These are phyloP conservation scores for Mycena haematopus DNA, from an alignment of 768 basidiomycete species.

Conservation along the genomic window DNA sequence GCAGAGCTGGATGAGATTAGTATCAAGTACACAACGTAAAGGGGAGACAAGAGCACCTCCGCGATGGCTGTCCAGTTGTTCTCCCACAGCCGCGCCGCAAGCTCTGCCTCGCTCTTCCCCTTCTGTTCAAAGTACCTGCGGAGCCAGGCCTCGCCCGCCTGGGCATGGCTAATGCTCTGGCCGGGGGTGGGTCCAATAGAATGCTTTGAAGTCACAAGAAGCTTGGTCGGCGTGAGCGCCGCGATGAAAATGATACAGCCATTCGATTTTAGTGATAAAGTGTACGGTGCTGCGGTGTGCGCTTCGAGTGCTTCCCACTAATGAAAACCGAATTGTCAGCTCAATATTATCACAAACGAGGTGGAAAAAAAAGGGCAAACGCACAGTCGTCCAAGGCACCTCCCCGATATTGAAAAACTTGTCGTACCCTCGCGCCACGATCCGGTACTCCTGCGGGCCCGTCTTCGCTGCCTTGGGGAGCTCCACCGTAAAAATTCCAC, in stretches of 20 bases:
- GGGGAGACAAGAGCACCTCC: constrained; percentile 61
- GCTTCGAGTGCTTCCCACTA: constrained; percentile 79
- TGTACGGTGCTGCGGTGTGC: constrained; percentile 80
- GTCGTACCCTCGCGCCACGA: constrained; percentile 93
- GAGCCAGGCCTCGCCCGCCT: constrained; percentile 87
- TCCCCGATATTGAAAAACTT: constrained; percentile 99
- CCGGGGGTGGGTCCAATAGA: constrained; percentile 68
- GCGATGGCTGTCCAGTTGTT: constrained; percentile 89
- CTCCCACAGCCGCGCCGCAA: constrained; percentile 79
- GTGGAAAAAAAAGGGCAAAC: neutral
- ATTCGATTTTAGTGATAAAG: constrained; percentile 91
- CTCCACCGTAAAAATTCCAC: constrained; percentile 84
- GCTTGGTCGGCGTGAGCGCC: constrained; percentile 73
- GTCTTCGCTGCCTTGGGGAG: constrained; percentile 29
- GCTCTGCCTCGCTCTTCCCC: constrained; percentile 72
- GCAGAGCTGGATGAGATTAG: constrained; percentile 70
- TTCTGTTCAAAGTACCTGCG: constrained; percentile 63
- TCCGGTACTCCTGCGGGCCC: constrained; percentile 51
- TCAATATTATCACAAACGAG: neutral
- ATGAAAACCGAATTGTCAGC: neutral
- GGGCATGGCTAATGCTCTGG: constrained; percentile 67
- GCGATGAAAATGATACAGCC: constrained; percentile 97
- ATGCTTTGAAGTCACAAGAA: constrained; percentile 93
- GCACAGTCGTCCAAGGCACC: constrained; percentile 91
- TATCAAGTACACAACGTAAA: neutral